Conservation (phyloP, 129 eudicot genomes). For the Apium graveolens region DNA sequence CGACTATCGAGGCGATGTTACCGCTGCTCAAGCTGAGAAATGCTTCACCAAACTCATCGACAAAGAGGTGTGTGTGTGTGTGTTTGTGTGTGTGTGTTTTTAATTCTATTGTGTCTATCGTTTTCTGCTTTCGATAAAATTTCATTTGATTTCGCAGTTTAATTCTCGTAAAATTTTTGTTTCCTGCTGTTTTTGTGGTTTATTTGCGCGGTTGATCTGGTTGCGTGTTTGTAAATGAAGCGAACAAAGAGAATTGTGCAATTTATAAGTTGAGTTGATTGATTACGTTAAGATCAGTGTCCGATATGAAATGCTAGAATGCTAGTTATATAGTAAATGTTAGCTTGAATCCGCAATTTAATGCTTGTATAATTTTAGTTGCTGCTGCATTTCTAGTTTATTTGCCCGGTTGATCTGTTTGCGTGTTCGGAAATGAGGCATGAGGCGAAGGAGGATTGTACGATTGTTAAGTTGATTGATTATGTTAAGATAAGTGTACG, state of each 20-base stretch:
- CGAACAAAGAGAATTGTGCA: no score
- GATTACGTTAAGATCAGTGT: no score
- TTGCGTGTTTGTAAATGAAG: slow-evolving; percentile 7
- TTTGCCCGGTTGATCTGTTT: background rate
- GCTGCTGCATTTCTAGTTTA: background rate
- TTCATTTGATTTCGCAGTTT: background rate
- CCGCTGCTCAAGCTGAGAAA: slow-evolving; percentile 78
- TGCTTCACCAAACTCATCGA: slow-evolving; percentile 72
- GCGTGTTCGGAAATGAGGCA: no score
- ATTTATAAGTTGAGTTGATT: no score
- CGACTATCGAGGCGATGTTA: slow-evolving; percentile 92
- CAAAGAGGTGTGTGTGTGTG: slow-evolving; percentile 69
- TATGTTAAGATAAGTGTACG: no score
- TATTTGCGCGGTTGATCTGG: background rate
- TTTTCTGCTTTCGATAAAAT: background rate
- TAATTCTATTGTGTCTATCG: background rate
- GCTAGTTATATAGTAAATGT: background rate
- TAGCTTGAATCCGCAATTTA: background rate
- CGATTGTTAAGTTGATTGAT: background rate
- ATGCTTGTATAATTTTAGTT: no score
- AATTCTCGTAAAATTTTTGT: no score
- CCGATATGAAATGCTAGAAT: no score
- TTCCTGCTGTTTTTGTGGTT: background rate
- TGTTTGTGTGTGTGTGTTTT: slow-evolving; percentile 24
- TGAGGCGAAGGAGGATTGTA: background rate